Evolutionary conservation across 148 eudicot species (phyloP), one percentile per base, ranked within the genome.

Genomic region (Polygonum aviculare): DNA sequence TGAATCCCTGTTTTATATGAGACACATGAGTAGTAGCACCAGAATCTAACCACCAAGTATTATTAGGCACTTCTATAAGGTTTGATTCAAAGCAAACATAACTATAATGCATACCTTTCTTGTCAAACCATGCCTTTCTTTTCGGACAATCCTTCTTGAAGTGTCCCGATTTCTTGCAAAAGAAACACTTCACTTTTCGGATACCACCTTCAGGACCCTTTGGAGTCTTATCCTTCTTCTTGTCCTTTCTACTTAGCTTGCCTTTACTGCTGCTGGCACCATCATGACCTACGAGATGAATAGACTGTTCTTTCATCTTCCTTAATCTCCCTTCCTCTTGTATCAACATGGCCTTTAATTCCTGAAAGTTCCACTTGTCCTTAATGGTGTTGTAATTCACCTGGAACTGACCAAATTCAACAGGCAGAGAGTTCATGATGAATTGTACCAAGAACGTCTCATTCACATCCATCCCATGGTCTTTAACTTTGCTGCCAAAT

Each of bases 351-450:
- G 12, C 75, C 12, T 22, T 7, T 10, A 79, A 54, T 18, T 83
- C 78, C 77, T 41, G 60, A 38, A 75, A 7, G 51, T 77, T 77
- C 70, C 80, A 75, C 11, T 79, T 80, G 4, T 82, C 82, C 15
- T 77, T 80, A 12, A 80, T 63, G 19, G 44, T 63, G 51, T 80
- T 80, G 10, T 80, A 83, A 16, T 83, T 60, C 3, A 83, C 65
- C 15, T 73, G 51, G 67, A 75, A 79, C 7, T 71, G 77, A 2
- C 74, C 77, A 63, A 70, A 78, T 45, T 78, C 3, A 18, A 33
- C 22, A 47, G 77, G 77, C 33, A 78, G 59, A 7, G 74, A 72
- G 22, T 78, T 78, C 0, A 78, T 14, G 18, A 81, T 75, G 39
- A 82, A 79, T 19, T 73, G 77, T 0, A 80, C 77, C 11, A 78